A percentile compares a stretch with the other conserved stretches of the same genome.
Evolutionary conservation across 2,329 filamentous ascomycete genomes (phyloP).

Genomic region (Phaeophleospora eucalypticola): DNA sequence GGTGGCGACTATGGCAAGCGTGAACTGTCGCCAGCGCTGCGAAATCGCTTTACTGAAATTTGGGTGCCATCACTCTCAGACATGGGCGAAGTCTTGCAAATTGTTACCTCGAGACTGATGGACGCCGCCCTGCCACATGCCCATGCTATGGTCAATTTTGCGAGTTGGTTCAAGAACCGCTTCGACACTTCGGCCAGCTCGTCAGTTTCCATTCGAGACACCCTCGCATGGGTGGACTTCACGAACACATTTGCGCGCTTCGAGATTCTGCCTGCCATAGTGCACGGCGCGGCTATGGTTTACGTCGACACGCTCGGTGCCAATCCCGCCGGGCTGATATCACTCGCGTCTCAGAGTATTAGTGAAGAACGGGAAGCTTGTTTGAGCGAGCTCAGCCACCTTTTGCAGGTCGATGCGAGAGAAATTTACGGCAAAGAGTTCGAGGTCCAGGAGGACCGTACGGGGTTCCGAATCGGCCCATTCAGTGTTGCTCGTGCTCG

Average conservation of each 20-base stretch:
- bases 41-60: conserved; percentile 97
- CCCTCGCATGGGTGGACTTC: conserved; percentile 90
- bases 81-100: conserved; percentile 79
- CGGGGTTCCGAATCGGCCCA: conserved; percentile 63
- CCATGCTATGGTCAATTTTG: conserved; percentile 73
- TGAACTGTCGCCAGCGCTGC: conserved; percentile 87
- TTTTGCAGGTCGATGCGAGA: conserved; percentile 62
- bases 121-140: conserved; percentile 56
- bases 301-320: conserved; percentile 94
- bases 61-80: conserved; percentile 91
- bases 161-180: conserved; percentile 82
- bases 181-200: conserved; percentile 72
- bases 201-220: conserved; percentile 84
- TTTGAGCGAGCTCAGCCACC: conserved; percentile 63
- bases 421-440: conserved; percentile 62
- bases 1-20: conserved; percentile 98
- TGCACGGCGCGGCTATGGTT: conserved; percentile 91
- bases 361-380: conserved; percentile 68
- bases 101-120: conserved; percentile 71
- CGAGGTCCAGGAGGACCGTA: conserved; percentile 52
- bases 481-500: conserved; percentile 59
- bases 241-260: conserved; percentile 55
- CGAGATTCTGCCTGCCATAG: conserved; percentile 37
- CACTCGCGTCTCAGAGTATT: conserved; percentile 66
- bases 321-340: conserved; percentile 83